Percentiles rank a stretch among this genome's conserved stretches.
These are phyloP conservation scores for Chrysanthemum makinoi DNA, from an alignment of 129 eudicot genomes.

Conservation along the genomic window DNA sequence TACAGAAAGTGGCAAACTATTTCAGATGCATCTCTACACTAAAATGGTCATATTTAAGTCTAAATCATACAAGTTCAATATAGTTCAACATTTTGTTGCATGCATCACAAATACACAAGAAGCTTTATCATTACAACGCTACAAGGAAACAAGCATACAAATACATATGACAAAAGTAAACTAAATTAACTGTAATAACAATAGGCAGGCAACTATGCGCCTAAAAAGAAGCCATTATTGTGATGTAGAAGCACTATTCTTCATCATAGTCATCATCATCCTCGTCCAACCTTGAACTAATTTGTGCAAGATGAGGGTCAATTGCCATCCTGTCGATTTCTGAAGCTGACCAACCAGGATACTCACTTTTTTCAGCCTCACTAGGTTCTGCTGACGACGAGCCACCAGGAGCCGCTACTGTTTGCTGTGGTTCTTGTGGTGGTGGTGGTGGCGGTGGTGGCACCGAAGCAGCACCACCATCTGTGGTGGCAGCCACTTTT, in stretches of 20 bases:
- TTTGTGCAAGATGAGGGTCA: slow-evolving; percentile 52
- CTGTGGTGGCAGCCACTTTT: slow-evolving; percentile 9
- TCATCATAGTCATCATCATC: too few species aligned
- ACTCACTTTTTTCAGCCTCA: slow-evolving; percentile 48
- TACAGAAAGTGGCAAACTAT: too few species aligned
- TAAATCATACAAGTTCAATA: background rate
- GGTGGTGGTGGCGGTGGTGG: slow-evolving; percentile 29
- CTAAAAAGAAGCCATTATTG: background rate
- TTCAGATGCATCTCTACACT: background rate
- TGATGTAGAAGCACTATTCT: slow-evolving; percentile 1
- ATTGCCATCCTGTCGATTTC: slow-evolving; percentile 76
- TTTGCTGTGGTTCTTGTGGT: slow-evolving; percentile 6
- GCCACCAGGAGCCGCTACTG: slow-evolving; percentile 17
- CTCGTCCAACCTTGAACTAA: slow-evolving; percentile 44
- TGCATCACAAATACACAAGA: background rate
- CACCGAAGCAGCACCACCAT: slow-evolving; percentile 15
- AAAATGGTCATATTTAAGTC: background rate
- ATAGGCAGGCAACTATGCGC: background rate
- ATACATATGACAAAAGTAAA: background rate
- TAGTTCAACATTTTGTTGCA: background rate
- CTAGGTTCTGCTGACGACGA: slow-evolving; percentile 21
- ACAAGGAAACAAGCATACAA: background rate
- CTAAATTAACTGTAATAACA: background rate
- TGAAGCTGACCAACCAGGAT: slow-evolving; percentile 57
- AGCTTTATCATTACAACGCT: background rate